Evolutionary conservation across 257 asterid species (phyloP), one percentile per base, ranked within the genome.

Genomic region (Osmanthus fragrans): DNA sequence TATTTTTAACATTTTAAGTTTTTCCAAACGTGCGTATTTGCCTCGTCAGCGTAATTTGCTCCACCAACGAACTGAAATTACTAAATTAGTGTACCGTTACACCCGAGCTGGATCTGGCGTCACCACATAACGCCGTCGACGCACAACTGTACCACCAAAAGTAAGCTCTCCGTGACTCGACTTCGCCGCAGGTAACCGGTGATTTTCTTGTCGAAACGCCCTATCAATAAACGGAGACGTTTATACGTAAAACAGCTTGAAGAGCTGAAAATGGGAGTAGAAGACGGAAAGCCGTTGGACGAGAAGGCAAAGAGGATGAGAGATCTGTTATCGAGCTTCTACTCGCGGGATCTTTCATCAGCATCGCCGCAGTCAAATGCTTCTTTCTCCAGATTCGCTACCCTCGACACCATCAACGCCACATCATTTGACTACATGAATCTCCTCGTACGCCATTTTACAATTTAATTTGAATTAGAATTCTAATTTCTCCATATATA

Each of bases 251-350:
- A 27, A 63, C 69, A 63, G 69, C 36, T 63, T 2, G 19, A 27
- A 11, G 27, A 63, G 34, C 36, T 63, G 69, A 63, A 80, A 84
- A 93, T 91, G 97, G 98, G 87, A 81, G 81, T 82, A 13, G 69
- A 63, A 19, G 88, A 80, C 58, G 88, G 86, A 76, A 81, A 74
- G 51, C 90, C 82, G 76, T 51, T 93, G 88, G 98, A 96, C 56
- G 98, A 93, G 84, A 96, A 96, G 89, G 96, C 99, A 12, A 93
- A 90, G 94, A 86, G 96, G 82, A 92, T 91, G 97, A 89, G 99
- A 81, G 99, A 96, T 92, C 96, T 96, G 77, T 68, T 96, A 23
- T 93, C 99, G 64, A 96, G 98, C 82, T 96, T 90, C 85, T 96
- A 93, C 79, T 86, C 97, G 23, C 88, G 91, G 70, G 97, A 96